Base-by-base conservation (phyloP, 148 eudicot species). In the Oxyria digyna region DNA sequence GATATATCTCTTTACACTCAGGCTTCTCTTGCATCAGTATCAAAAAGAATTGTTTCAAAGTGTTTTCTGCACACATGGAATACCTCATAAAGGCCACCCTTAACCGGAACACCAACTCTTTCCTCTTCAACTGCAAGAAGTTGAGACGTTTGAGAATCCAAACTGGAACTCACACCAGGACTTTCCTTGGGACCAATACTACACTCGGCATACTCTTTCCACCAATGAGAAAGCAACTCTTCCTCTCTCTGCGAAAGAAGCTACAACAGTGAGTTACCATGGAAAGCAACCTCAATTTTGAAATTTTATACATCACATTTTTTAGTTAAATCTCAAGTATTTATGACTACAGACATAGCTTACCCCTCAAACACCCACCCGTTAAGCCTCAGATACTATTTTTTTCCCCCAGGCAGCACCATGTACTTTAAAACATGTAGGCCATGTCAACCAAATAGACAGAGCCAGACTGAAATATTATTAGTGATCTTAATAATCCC, bases 21-120 rank as follows among this genome's bases (percentile, higher is more conserved):
- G 38, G 38, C 38, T 35, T 6, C 38, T 35, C 38, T 35, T 35
- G 38, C 38, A 35, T 35, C 2, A 12, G 21, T 50, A 10, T 45
- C 49, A 15, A 14, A 45, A 14, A 45, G 5, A 45, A 45, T 14
- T 45, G 45, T 42, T 42, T 42, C 45, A 11, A 6, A 17, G 49
- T 15, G 49, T 45, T 59, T 35, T 26, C 50, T 20, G 27, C 49
- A 67, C 31, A 42, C n/a, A 35, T 6, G 37, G 38, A 10, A 72
- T 82, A 91, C 99, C 99, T 95, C 99, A 76, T 95, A 91, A 29
- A 95, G 79, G 45, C 99, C 99, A 76, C 99, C 99, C 79, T 95
- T 95, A 26, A 95, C 99, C 79, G 99, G 93, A 67, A 95, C 99
- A 49, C 99, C 99, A 68, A 95, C 99, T 80, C 99, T 88, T 81